Percentiles rank a stretch among this genome's conserved stretches.
phyloP scores from a whole-genome alignment of 192 early-diverging fungal genomes.

The Coemansia sp. region DNA sequence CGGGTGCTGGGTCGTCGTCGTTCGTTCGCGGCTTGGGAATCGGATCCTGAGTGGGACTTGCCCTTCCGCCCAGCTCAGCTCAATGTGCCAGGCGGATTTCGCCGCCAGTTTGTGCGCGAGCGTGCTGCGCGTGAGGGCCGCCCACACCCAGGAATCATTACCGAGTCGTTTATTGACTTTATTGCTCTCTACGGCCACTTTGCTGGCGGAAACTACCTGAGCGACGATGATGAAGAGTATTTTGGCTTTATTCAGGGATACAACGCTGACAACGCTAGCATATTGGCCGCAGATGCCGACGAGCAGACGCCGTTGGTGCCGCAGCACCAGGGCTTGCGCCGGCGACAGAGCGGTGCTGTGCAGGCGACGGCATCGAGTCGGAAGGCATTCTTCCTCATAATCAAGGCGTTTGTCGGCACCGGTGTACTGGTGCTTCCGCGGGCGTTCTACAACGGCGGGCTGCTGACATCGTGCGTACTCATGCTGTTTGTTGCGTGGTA shows the following conservation, averaged over 20 bases:
- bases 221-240: conserved; percentile 73
- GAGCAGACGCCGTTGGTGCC: conserved; percentile 39
- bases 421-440: conserved; percentile 75
- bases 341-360: conserved; percentile 19
- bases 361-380: conserved; percentile 61
- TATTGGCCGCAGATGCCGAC: background rate
- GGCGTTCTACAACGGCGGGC: conserved; percentile 79
- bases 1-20: conserved; percentile 43
- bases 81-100: conserved; percentile 86
- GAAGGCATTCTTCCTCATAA: conserved; percentile 76
- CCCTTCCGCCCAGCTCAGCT: conserved; percentile 41
- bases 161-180: conserved; percentile 92
- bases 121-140: conserved; percentile 71
- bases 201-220: conserved; percentile 88
- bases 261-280: background rate
- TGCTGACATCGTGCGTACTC: conserved; percentile 62
- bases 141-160: conserved; percentile 68
- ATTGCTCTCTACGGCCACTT: conserved; percentile 93
- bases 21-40: conserved; percentile 54
- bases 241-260: conserved; percentile 47
- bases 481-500: conserved; percentile 63
- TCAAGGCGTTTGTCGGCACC: conserved; percentile 85
- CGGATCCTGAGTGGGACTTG: conserved; percentile 50
- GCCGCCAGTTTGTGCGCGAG: conserved; percentile 82
- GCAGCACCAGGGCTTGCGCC: background rate